A percentile compares a stretch with the other conserved stretches of the same genome.
These are phyloP conservation scores for Pseudozyma sp. DNA, from an alignment of 1,284 basidiomycete genomes.

Conservation along the genomic window DNA sequence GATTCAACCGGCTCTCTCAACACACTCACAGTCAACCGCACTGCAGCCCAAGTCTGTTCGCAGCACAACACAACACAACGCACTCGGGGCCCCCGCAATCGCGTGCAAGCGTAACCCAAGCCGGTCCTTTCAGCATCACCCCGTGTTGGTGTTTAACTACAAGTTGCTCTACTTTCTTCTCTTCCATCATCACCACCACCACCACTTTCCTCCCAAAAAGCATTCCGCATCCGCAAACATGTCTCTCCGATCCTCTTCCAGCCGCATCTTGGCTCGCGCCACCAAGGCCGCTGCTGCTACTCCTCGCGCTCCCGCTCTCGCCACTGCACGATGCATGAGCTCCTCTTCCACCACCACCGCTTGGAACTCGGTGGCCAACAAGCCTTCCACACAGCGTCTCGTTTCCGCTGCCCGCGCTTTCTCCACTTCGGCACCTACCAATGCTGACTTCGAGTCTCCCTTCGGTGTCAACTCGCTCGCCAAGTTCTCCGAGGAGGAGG, in stretches of 20 bases:
- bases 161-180: neutral
- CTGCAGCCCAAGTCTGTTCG: neutral
- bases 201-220: neutral
- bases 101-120: neutral
- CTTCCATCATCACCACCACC: neutral
- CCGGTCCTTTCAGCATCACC: neutral
- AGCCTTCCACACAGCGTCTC: slow-evolving; percentile 23
- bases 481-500: slow-evolving; percentile 66
- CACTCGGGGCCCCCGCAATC: slow-evolving; percentile 22
- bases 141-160: too few relatives aligned
- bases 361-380: slow-evolving; percentile 24
- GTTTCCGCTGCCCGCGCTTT: slow-evolving; percentile 48
- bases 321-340: slow-evolving; percentile 27
- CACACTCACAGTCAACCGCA: neutral
- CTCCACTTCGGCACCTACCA: slow-evolving; percentile 29
- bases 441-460: slow-evolving; percentile 62
- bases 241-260: slow-evolving; percentile 42
- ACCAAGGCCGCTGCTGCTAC: slow-evolving; percentile 10
- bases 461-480: slow-evolving; percentile 67
- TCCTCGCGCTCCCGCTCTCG: slow-evolving; percentile 13
- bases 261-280: slow-evolving; percentile 34
- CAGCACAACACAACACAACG: slow-evolving; percentile 1
- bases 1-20: slow-evolving; percentile 1
- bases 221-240: slow-evolving; percentile 10
- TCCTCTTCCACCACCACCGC: slow-evolving; percentile 5